Conservation (phyloP, 257 asterid species). For the Gentiana dahurica region DNA sequence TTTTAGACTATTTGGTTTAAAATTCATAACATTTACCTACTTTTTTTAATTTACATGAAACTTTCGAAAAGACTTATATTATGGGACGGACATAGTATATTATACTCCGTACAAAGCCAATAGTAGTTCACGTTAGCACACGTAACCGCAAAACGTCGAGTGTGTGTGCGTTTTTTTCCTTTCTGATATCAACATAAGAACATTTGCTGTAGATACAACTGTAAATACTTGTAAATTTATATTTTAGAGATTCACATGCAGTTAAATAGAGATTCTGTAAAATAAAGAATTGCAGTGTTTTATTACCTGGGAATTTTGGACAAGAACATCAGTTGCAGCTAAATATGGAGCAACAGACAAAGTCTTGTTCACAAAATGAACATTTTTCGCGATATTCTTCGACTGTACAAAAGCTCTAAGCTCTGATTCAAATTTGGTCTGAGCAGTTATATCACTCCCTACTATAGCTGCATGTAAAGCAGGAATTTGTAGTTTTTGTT, state of each 20-base stretch:
- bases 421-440: conserved; percentile 77
- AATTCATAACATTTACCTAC: too few relatives aligned
- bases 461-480: conserved; percentile 74
- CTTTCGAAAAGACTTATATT: too few relatives aligned
- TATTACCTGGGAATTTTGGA: conserved; percentile 93
- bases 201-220: too few relatives aligned
- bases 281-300: neutral
- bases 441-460: conserved; percentile 85
- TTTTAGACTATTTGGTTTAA: too few relatives aligned
- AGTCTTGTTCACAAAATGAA: conserved; percentile 87
- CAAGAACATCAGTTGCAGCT: conserved; percentile 92
- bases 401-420: conserved; percentile 59
- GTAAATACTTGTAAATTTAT: too few relatives aligned
- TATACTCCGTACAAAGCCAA: too few relatives aligned
- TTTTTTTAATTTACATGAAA: too few relatives aligned
- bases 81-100: too few relatives aligned
- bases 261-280: neutral
- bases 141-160: too few relatives aligned
- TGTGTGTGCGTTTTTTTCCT: too few relatives aligned
- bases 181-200: too few relatives aligned
- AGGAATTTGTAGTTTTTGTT: conserved; percentile 60
- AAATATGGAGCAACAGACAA: conserved; percentile 89
- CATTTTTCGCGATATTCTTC: conserved; percentile 54
- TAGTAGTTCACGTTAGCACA: too few relatives aligned
- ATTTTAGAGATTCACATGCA: neutral